These are phyloP conservation scores for Colletotrichum scovillei DNA, from an alignment of 2,329 filamentous ascomycete species.

Conservation along the genomic window DNA sequence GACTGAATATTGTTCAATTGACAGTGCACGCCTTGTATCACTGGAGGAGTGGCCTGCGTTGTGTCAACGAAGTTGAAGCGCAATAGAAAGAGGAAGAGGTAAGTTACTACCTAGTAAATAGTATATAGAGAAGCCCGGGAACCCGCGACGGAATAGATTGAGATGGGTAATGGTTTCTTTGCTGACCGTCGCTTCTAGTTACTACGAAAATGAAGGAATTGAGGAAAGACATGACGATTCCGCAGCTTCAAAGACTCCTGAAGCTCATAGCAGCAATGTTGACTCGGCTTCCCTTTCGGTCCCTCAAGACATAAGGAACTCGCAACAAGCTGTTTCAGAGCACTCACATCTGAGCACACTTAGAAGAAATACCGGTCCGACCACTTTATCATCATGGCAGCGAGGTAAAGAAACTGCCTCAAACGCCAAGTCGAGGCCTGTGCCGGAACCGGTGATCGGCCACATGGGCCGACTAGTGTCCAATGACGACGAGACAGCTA, in stretches of 20 bases:
- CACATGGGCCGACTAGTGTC: slow-evolving; percentile 42
- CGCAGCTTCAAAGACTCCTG: background rate
- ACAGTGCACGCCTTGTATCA: slow-evolving; percentile 21
- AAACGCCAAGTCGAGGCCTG: background rate
- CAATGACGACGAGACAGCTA: slow-evolving; percentile 38
- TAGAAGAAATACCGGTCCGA: background rate
- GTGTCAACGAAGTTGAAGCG: slow-evolving; percentile 28
- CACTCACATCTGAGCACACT: background rate
- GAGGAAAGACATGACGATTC: slow-evolving; percentile 12
- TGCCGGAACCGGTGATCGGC: slow-evolving; percentile 37
- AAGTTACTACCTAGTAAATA: background rate
- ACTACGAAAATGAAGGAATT: slow-evolving; percentile 23
- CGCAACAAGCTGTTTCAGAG: background rate
- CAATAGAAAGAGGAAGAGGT: slow-evolving; percentile 34
- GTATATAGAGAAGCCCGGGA: no score
- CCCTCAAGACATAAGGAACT: background rate
- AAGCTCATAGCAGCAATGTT: background rate
- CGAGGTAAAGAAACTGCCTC: background rate
- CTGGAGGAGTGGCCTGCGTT: slow-evolving; percentile 16
- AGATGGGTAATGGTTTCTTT: background rate
- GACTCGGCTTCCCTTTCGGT: background rate
- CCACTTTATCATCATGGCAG: background rate
- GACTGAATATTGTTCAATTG: background rate
- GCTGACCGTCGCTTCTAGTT: slow-evolving; percentile 1
- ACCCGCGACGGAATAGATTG: no score